A percentile compares a stretch with the other conserved stretches of the same genome.
Conservation (phyloP, 345 rosid species). For the Ailanthus altissimus region DNA sequence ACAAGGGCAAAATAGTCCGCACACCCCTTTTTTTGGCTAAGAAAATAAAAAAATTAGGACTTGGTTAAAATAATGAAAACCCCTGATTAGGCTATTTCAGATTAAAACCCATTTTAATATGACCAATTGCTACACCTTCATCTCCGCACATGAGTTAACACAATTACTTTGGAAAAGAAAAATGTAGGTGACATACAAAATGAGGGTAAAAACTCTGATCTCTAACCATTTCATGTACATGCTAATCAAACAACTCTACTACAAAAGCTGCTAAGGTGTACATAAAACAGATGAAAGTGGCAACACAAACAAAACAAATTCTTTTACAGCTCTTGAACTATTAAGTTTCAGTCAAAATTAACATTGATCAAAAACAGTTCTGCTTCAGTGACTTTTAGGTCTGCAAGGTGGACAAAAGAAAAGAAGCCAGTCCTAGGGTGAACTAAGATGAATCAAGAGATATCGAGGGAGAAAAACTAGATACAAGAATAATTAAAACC, state of each 20-base stretch:
- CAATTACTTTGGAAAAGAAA: not conserved
- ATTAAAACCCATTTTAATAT: too few relatives aligned
- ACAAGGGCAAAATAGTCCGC: too few relatives aligned
- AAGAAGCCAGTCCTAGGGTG: not conserved
- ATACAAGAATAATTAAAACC: not conserved
- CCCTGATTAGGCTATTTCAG: too few relatives aligned
- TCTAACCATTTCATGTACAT: not conserved
- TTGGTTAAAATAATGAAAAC: too few relatives aligned
- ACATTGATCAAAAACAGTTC: not conserved
- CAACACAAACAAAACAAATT: not conserved
- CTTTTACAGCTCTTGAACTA: not conserved
- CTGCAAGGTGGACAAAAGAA: not conserved
- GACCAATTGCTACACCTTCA: not conserved
- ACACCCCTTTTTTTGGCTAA: too few relatives aligned
- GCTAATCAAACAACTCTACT: not conserved
- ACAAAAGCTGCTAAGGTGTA: not conserved
- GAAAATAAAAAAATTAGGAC: too few relatives aligned
- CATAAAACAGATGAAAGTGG: not conserved
- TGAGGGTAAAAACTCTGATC: not conserved
- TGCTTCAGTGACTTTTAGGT: not conserved
- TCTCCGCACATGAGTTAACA: not conserved
- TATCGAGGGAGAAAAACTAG: not conserved
- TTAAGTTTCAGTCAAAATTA: not conserved
- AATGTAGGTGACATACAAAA: not conserved
- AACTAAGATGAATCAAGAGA: not conserved